Conservation (phyloP, 495 filamentous ascomycete genomes). For the Daldinia vernicosa region DNA sequence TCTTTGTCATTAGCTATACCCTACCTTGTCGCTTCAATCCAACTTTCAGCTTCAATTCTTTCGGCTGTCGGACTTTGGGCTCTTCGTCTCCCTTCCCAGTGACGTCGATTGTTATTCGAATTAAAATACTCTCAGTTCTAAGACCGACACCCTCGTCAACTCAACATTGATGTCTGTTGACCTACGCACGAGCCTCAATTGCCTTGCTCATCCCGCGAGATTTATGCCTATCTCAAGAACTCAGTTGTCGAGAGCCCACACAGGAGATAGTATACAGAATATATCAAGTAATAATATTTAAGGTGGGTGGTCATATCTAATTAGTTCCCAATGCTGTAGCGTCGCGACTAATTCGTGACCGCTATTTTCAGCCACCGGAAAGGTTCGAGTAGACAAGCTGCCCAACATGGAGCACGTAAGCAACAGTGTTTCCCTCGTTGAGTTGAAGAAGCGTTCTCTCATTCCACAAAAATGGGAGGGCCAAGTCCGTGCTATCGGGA, state of each 20-base stretch:
- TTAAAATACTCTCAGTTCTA: slow-evolving; percentile 30
- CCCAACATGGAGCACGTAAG: slow-evolving; percentile 54
- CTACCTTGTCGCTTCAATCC: slow-evolving; percentile 24
- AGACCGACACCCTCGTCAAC: slow-evolving; percentile 43
- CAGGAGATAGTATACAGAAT: slow-evolving; percentile 69
- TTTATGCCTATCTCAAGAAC: slow-evolving; percentile 77
- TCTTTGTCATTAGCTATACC: slow-evolving; percentile 19
- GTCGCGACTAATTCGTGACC: slow-evolving; percentile 24
- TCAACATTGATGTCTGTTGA: slow-evolving; percentile 80
- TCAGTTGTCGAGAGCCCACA: slow-evolving; percentile 75
- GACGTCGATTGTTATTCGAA: slow-evolving; percentile 37
- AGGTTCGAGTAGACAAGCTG: slow-evolving; percentile 39
- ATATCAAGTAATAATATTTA: slow-evolving; percentile 55
- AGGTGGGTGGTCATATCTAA: slow-evolving; percentile 43
- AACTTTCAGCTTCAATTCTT: neutral
- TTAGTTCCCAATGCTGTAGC: slow-evolving; percentile 4
- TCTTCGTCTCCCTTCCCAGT: slow-evolving; percentile 26
- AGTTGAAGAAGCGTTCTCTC: slow-evolving; percentile 59
- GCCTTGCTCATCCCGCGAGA: slow-evolving; percentile 73
- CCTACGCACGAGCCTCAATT: slow-evolving; percentile 72
- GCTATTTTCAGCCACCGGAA: slow-evolving; percentile 1
- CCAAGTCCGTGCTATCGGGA: slow-evolving; percentile 65
- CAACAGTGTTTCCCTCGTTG: slow-evolving; percentile 48
- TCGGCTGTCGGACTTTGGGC: slow-evolving; percentile 21
- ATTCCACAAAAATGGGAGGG: slow-evolving; percentile 57